Evolutionary conservation across 1,284 basidiomycete species (phyloP).

Genomic region (Thecaphora thlaspeos): DNA sequence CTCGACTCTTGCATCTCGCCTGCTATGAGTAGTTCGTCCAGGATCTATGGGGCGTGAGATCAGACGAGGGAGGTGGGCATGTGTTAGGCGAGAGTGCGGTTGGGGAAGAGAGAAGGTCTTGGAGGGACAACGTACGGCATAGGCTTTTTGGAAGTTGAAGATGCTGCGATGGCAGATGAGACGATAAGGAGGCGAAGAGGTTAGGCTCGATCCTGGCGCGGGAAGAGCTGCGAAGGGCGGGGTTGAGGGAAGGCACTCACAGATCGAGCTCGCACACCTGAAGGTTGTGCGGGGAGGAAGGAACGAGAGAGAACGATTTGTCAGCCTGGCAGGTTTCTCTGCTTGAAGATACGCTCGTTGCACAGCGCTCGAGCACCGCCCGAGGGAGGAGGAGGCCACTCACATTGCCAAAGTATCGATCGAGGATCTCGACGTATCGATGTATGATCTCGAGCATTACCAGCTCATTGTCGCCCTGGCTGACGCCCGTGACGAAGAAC

Average conservation of each 20-base stretch:
- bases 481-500: slow-evolving; percentile 95
- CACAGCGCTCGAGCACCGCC: background rate
- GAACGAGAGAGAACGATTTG: background rate
- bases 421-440: slow-evolving; percentile 97
- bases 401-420: slow-evolving; percentile 95
- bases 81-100: no score
- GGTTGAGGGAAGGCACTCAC: slow-evolving; percentile 5
- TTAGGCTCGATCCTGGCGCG: background rate
- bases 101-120: no score
- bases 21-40: slow-evolving; percentile 96
- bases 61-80: background rate
- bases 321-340: background rate
- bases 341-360: no score
- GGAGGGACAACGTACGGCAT: slow-evolving; percentile 46
- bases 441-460: slow-evolving; percentile 95
- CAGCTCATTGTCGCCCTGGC: slow-evolving; percentile 82
- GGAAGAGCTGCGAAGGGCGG: no score
- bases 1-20: slow-evolving; percentile 98
- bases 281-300: no score
- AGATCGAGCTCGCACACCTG: slow-evolving; percentile 56
- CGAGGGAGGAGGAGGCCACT: slow-evolving; percentile 3
- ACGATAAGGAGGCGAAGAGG: background rate
- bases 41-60: slow-evolving; percentile 36
- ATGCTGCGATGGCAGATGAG: slow-evolving; percentile 20
- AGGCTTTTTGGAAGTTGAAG: slow-evolving; percentile 58